These are phyloP conservation scores for Marsdenia floribunda DNA, from an alignment of 257 asterid species.

Conservation along the genomic window DNA sequence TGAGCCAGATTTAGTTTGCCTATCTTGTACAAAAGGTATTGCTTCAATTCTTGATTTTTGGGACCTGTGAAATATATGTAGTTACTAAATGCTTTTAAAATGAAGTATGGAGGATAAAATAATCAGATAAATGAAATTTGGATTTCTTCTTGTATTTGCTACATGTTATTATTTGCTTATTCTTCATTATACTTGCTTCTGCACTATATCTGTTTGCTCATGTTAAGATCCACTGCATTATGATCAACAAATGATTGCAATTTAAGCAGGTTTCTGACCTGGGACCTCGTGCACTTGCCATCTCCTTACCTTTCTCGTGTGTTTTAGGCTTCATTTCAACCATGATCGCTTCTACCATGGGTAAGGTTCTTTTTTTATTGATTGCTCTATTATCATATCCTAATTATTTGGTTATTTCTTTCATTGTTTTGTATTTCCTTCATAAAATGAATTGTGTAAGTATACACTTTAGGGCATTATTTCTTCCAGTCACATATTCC, in stretches of 20 bases:
- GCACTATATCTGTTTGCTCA: neutral
- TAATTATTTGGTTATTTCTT: neutral
- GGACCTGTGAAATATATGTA: too few species aligned
- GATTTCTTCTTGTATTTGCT: neutral
- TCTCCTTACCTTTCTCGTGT: conserved; percentile 90
- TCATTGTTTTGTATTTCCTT: neutral
- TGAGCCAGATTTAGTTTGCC: neutral
- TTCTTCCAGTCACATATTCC: neutral
- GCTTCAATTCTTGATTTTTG: neutral
- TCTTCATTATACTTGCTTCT: neutral
- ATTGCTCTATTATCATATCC: neutral
- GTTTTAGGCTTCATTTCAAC: conserved; percentile 87
- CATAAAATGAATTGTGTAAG: neutral
- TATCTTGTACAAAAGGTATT: neutral
- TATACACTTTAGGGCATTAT: neutral
- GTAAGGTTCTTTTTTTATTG: conserved; percentile 31
- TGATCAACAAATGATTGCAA: neutral
- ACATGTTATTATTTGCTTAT: neutral
- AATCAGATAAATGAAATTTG: neutral
- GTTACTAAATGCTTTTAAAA: neutral
- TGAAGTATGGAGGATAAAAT: neutral
- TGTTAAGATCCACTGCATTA: neutral
- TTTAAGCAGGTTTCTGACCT: conserved; percentile 64
- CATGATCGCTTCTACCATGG: conserved; percentile 94
- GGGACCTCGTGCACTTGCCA: conserved; percentile 91